phyloP scores from a whole-genome alignment of 2,329 filamentous ascomycete genomes.

The Scedosporium apiospermum region DNA sequence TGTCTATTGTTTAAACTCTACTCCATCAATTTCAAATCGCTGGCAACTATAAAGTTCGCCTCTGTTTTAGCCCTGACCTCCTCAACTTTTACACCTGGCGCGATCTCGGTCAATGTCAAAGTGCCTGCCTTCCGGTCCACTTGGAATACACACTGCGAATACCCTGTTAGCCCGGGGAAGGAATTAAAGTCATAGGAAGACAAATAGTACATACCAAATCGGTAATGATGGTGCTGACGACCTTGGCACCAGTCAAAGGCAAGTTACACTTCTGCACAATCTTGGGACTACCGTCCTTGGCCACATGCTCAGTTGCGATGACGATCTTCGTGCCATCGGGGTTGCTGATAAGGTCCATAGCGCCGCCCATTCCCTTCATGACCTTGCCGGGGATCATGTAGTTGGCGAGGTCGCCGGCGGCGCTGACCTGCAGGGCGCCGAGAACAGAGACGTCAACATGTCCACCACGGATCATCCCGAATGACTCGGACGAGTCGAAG shows the following conservation, averaged over 20 bases:
- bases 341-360: slow-evolving; percentile 65
- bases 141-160: slow-evolving; percentile 56
- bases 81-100: slow-evolving; percentile 58
- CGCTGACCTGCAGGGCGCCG: slow-evolving; percentile 72
- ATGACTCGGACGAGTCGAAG: slow-evolving; percentile 74
- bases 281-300: slow-evolving; percentile 59
- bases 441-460: slow-evolving; percentile 79
- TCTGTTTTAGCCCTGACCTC: slow-evolving; percentile 62
- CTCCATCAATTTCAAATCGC: slow-evolving; percentile 1
- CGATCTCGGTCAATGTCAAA: slow-evolving; percentile 60
- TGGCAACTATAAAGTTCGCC: slow-evolving; percentile 41
- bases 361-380: slow-evolving; percentile 79
- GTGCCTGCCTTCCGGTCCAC: slow-evolving; percentile 53
- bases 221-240: slow-evolving; percentile 65
- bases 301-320: slow-evolving; percentile 60
- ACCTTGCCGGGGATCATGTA: slow-evolving; percentile 87
- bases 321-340: slow-evolving; percentile 64
- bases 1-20: background rate
- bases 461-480: slow-evolving; percentile 79
- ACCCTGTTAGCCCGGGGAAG: background rate
- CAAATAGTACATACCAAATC: slow-evolving; percentile 50
- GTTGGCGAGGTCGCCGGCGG: slow-evolving; percentile 71
- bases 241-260: slow-evolving; percentile 55
- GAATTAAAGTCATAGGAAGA: background rate
- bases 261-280: slow-evolving; percentile 54